Evolutionary conservation across 768 basidiomycete genomes (phyloP).

Genomic region (Tylopilus cervinicoccineus): DNA sequence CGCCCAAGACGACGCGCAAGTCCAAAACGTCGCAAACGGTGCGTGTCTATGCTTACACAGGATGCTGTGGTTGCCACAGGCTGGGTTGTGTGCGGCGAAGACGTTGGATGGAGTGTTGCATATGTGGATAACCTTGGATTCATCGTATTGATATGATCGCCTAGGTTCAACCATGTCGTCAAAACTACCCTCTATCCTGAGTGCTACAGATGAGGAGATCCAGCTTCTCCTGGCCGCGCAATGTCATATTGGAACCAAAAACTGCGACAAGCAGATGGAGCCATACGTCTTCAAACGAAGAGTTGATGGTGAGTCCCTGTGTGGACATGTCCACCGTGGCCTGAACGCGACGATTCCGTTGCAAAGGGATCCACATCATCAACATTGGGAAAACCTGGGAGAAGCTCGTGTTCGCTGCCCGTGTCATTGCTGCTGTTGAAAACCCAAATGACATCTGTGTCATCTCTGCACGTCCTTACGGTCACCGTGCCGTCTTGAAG

Average conservation of each 20-base stretch:
- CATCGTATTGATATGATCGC: constrained; percentile 26
- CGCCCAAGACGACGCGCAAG: constrained; percentile 38
- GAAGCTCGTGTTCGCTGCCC: constrained; percentile 96
- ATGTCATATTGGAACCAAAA: constrained; percentile 97
- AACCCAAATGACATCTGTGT: constrained; percentile 98
- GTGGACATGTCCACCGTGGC: constrained; percentile 7
- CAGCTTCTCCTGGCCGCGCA: constrained; percentile 93
- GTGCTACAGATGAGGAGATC: constrained; percentile 96
- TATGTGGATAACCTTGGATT: constrained; percentile 26
- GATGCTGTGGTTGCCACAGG: constrained; percentile 5
- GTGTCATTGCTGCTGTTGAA: constrained; percentile 95
- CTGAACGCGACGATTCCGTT: constrained; percentile 7
- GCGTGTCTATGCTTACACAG: constrained; percentile 23
- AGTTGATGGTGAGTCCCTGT: constrained; percentile 70
- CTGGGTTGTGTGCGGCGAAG: constrained; percentile 7
- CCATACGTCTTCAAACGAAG: constrained; percentile 97
- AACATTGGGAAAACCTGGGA: constrained; percentile 99
- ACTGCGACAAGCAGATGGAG: constrained; percentile 99
- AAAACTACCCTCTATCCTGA: constrained; percentile 91
- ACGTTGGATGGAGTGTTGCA: constrained; percentile 34
- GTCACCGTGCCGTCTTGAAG: constrained; percentile 99
- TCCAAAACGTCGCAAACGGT: constrained; percentile 38
- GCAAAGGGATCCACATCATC: constrained; percentile 86
- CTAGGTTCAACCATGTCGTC: constrained; percentile 55
- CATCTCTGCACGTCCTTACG: constrained; percentile 97